A percentile compares a stretch with the other conserved stretches of the same genome.
Conservation (phyloP, 129 eudicot species). For the Sambucus nigra region DNA sequence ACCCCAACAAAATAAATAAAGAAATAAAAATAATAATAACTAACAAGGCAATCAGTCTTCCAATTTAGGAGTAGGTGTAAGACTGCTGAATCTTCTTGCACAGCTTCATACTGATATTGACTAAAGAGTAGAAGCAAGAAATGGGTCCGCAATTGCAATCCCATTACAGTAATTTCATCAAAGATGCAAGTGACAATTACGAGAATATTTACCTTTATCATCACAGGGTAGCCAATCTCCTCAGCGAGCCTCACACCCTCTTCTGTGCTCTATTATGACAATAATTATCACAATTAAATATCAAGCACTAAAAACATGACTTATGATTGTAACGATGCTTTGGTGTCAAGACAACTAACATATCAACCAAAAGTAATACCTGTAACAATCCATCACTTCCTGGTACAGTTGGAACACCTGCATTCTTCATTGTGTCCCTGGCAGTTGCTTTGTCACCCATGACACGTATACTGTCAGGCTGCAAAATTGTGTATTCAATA, state of each 20-base stretch:
- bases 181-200: neutral
- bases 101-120: neutral
- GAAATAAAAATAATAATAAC: no score
- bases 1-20: no score
- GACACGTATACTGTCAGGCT: conserved; percentile 92
- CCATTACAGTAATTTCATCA: neutral
- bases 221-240: conserved; percentile 86
- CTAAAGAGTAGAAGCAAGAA: neutral
- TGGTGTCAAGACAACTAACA: neutral
- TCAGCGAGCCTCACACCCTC: conserved; percentile 76
- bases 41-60: no score
- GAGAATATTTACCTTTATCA: conserved; percentile 71
- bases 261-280: conserved; percentile 58
- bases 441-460: conserved; percentile 99
- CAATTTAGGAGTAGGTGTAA: no score
- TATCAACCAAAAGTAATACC: conserved; percentile 27
- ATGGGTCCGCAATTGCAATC: neutral
- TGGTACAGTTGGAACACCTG: conserved; percentile 98
- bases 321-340: neutral
- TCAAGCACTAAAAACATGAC: conserved; percentile 5
- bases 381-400: conserved; percentile 87
- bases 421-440: conserved; percentile 97
- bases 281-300: neutral
- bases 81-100: neutral
- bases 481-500: conserved; percentile 19